Evolutionary conservation across 2,329 filamentous ascomycete species (phyloP), one percentile per base, ranked within the genome.

Genomic region (Didymosphaeria variabile): DNA sequence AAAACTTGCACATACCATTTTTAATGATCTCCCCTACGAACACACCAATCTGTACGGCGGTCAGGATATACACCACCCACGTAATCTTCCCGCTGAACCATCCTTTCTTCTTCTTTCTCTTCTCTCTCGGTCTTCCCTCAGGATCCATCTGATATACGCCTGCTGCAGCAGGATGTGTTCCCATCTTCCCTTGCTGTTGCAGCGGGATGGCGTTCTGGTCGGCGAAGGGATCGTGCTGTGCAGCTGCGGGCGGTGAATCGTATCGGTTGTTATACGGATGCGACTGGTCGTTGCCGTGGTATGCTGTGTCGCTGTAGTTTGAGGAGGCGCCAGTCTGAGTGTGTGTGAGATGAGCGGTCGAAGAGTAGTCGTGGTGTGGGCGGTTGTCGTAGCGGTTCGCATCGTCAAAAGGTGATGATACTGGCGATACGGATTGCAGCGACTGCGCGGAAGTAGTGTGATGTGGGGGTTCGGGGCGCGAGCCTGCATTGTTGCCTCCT

Each of bases 11-110:
- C 87, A 72, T 84, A 93, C 92, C 90, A 79, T 94, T 96, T 74
- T 90, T 92, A 51, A 91, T 89, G 63, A 99, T 82, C 80, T 98
- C 93, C 55, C 85, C 93, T 66, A 98, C 91, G 74, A 99, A 99
- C 31, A 98, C 93, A 17, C 84, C 87, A 21, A 95, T 80, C 77
- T 98, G 94, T 13, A 91, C 85, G 32, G 89, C 57, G 2, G 93
- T 92, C 65, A 98, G 86, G 46, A 89, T 79, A 77, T 94, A 98
- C 36, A 93, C 91, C 7, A 97, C 88, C 85, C 91, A 95, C 0
- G 95, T 91, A 45, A 89, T 82, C 71, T 83, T 83, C 59, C 85
- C 86, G 51, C 77, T 82, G 65, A 88, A 87, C 74, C 84, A 86
- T 12, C 85, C 83, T 59, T 83, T 80, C 74, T 82, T 82, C 64